Evolutionary conservation across 306 rosid species (phyloP).

Genomic region (Sindora glabra): DNA sequence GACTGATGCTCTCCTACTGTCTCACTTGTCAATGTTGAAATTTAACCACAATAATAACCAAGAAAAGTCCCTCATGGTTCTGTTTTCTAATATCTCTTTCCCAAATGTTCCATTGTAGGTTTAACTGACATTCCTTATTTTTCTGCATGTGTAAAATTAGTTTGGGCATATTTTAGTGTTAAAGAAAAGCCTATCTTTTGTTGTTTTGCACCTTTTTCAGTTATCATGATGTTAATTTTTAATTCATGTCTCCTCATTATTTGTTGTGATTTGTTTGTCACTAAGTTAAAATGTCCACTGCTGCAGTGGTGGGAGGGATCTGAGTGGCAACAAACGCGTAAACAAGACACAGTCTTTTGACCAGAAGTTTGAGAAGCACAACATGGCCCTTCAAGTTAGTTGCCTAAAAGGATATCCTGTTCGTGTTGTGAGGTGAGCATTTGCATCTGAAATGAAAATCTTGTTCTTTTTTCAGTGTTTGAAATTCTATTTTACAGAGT

Average conservation of each 20-base stretch:
- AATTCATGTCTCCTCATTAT: not conserved
- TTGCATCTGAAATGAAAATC: not conserved
- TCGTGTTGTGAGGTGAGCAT: constrained; percentile 61
- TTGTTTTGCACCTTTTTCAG: no score
- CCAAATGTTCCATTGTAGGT: no score
- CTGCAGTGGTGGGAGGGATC: constrained; percentile 74
- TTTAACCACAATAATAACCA: no score
- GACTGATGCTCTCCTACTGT: no score
- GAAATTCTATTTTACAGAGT: not conserved
- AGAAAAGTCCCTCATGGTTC: no score
- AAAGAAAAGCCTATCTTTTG: no score
- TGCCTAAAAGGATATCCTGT: constrained; percentile 66
- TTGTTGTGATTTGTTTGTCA: not conserved
- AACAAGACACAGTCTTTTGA: constrained; percentile 55
- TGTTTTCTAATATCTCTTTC: no score
- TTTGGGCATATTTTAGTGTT: no score
- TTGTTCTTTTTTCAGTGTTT: not conserved
- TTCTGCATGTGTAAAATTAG: no score
- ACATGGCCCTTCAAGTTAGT: constrained; percentile 53
- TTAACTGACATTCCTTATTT: no score
- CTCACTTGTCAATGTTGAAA: no score
- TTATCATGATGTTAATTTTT: no score
- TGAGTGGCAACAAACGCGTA: constrained; percentile 59
- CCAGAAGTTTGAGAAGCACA: constrained; percentile 53
- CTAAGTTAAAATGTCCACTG: not conserved